These are phyloP conservation scores for Rhododendron ferrugineum DNA, from an alignment of 148 eudicot genomes.

Conservation along the genomic window DNA sequence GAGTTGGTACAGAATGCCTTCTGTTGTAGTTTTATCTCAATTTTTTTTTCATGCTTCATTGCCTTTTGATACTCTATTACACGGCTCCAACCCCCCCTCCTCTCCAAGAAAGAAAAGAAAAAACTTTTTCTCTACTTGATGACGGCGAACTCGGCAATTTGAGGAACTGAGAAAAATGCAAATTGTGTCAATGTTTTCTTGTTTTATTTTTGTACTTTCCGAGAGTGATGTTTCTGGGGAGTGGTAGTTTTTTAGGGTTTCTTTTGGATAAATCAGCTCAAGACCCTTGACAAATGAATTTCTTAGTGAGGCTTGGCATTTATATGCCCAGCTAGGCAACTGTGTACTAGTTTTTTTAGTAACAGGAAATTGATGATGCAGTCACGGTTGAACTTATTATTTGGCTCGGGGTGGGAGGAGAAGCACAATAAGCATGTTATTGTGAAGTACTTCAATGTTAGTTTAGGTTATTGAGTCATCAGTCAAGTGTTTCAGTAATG, in stretches of 20 bases:
- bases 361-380: not conserved
- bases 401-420: not conserved
- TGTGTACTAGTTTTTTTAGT: not conserved
- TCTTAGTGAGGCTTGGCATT: not conserved
- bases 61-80: not conserved
- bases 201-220: not conserved
- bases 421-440: not conserved
- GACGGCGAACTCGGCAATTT: not conserved
- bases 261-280: not conserved
- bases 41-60: not conserved
- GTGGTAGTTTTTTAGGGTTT: not conserved
- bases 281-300: not conserved
- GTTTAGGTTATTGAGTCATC: not conserved
- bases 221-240: not conserved
- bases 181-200: not conserved
- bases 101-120: not conserved
- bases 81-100: too few relatives aligned
- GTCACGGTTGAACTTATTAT: not conserved
- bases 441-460: not conserved
- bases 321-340: not conserved
- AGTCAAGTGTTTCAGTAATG: not conserved
- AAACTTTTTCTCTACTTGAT: not conserved
- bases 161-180: not conserved
- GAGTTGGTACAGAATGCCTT: not conserved
- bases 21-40: not conserved